These are phyloP conservation scores for Daldinia vernicosa DNA, from an alignment of 495 filamentous ascomycete genomes.

Conservation along the genomic window DNA sequence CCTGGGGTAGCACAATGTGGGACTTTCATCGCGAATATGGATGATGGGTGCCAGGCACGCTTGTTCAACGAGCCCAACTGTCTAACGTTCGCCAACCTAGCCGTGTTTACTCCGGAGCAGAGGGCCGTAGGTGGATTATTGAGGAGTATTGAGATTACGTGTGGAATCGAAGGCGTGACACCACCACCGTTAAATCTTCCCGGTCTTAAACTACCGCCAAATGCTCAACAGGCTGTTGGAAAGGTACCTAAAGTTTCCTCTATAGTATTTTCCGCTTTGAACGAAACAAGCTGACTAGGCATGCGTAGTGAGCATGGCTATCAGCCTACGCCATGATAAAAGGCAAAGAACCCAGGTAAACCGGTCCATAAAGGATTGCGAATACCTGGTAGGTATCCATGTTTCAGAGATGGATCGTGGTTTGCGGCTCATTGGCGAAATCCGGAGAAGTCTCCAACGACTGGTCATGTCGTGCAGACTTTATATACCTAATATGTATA, in stretches of 20 bases:
- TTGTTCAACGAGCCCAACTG: slow-evolving; percentile 53
- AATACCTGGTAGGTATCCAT: neutral
- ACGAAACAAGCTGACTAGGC: slow-evolving; percentile 5
- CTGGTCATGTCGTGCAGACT: slow-evolving; percentile 1
- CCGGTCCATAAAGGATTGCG: neutral
- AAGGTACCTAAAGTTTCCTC: slow-evolving; percentile 14
- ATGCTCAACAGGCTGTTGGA: slow-evolving; percentile 39
- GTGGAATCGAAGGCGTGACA: slow-evolving; percentile 43
- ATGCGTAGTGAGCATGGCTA: slow-evolving; percentile 11
- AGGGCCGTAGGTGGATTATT: slow-evolving; percentile 49
- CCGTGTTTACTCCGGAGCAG: slow-evolving; percentile 52
- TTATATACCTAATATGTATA: slow-evolving; percentile 8
- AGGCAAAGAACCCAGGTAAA: neutral
- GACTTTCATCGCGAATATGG: slow-evolving; percentile 49
- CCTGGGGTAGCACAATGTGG: slow-evolving; percentile 48
- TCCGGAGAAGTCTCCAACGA: neutral
- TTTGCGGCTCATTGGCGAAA: slow-evolving; percentile 13
- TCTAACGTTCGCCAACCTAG: slow-evolving; percentile 49
- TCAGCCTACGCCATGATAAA: neutral
- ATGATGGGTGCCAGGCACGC: slow-evolving; percentile 51
- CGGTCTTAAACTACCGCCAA: slow-evolving; percentile 36
- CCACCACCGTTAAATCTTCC: slow-evolving; percentile 42
- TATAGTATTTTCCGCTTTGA: slow-evolving; percentile 16
- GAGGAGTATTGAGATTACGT: slow-evolving; percentile 50
- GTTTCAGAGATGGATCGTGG: slow-evolving; percentile 6